These are phyloP conservation scores for Naegleria fowleri DNA, from an alignment of 208 protist genomes.

Conservation along the genomic window DNA sequence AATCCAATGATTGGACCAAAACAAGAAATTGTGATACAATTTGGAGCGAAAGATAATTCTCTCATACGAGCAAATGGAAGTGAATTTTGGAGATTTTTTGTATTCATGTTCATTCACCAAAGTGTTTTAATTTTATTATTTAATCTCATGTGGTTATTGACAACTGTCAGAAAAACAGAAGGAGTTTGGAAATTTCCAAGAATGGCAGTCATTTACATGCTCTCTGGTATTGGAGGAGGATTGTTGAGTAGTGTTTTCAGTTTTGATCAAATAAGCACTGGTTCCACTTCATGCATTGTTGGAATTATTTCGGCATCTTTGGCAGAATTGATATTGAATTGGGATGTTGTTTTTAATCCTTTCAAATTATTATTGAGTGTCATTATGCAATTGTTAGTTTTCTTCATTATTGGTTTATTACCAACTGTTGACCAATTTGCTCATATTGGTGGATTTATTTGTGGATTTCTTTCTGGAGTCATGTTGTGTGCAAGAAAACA, in stretches of 20 bases:
- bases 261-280: not conserved
- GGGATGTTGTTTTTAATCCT: not conserved
- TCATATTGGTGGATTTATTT: conserved; percentile 5
- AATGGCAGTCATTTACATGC: not conserved
- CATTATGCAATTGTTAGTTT: not conserved
- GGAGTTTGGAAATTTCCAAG: not conserved
- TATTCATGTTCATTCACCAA: not conserved
- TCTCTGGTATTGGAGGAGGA: conserved; percentile 7
- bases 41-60: not conserved
- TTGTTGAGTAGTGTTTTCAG: conserved; percentile 12
- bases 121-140: not conserved
- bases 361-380: not conserved
- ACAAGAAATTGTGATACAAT: not conserved
- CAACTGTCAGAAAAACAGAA: not conserved
- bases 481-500: not conserved
- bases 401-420: not conserved
- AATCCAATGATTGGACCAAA: not conserved
- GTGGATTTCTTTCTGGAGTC: not conserved
- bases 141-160: not conserved
- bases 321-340: not conserved
- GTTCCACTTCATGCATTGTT: conserved; percentile 1
- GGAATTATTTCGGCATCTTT: not conserved
- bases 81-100: conserved; percentile 2
- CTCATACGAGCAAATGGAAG: not conserved
- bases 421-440: conserved; percentile 6